Percentiles rank a stretch among this genome's conserved stretches.
phyloP scores from a whole-genome alignment of 83 land plant species.

The Diphasiastrum complanatum region DNA sequence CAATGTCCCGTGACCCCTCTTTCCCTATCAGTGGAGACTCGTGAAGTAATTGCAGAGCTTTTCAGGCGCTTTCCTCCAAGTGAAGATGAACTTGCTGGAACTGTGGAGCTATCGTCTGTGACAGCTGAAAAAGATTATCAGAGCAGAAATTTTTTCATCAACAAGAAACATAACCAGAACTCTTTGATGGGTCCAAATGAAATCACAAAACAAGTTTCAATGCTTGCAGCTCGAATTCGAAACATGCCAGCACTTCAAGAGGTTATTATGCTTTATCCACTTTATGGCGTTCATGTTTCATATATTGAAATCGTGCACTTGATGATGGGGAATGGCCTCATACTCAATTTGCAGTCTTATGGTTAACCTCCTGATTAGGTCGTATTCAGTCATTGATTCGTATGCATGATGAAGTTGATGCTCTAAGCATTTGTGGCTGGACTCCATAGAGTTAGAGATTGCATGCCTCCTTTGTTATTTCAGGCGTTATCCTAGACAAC shows the following conservation, averaged over 20 bases:
- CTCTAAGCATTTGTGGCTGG: no score
- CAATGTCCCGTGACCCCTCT: constrained; percentile 30
- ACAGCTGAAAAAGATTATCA: constrained; percentile 17
- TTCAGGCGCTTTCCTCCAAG: constrained; percentile 68
- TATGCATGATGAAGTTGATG: no score
- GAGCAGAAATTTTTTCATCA: constrained; percentile 19
- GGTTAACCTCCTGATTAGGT: no score
- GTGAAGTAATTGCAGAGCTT: constrained; percentile 48
- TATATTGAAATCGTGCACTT: neutral
- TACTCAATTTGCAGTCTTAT: no score
- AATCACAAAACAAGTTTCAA: constrained; percentile 48
- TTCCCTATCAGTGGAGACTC: constrained; percentile 55
- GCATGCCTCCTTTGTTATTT: no score
- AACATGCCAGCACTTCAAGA: constrained; percentile 45
- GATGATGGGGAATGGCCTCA: no score
- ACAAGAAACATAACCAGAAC: constrained; percentile 29
- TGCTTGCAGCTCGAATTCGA: constrained; percentile 40
- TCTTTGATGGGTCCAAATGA: constrained; percentile 38
- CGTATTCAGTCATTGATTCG: no score
- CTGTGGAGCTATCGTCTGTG: constrained; percentile 9
- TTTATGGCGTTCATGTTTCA: constrained; percentile 1
- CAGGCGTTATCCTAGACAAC: neutral
- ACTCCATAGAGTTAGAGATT: no score
- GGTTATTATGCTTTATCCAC: constrained; percentile 32
- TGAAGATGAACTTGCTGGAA: constrained; percentile 43